A percentile compares a stretch with the other conserved stretches of the same genome.
Evolutionary conservation across 1,284 basidiomycete genomes (phyloP).

Genomic region (Tilletia indica): DNA sequence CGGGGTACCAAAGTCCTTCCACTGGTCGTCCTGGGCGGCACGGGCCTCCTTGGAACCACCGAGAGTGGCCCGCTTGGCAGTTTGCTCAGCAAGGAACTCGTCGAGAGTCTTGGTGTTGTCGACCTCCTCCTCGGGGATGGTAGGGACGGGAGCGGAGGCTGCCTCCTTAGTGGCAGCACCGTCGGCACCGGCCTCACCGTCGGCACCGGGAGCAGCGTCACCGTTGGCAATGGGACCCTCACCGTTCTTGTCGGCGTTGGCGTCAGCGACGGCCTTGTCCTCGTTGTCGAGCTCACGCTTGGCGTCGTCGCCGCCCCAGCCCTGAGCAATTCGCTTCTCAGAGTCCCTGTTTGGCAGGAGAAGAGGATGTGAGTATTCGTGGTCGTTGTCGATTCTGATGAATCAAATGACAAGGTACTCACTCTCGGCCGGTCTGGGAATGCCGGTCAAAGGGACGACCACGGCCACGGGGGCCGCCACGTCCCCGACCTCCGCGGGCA

Average conservation of each 20-base stretch:
- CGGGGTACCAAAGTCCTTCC: constrained; percentile 43
- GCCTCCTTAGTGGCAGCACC: constrained; percentile 57
- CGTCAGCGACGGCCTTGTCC: constrained; percentile 62
- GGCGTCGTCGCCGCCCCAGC: constrained; percentile 86
- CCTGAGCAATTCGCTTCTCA: constrained; percentile 85
- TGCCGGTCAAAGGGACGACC: constrained; percentile 76
- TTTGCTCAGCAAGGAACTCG: constrained; percentile 75
- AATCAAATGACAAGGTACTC: constrained; percentile 20
- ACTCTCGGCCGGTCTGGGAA: constrained; percentile 69
- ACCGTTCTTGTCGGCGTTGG: constrained; percentile 66
- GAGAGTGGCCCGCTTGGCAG: constrained; percentile 55
- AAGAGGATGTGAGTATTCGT: no score
- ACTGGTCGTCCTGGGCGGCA: constrained; percentile 38
- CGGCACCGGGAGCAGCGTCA: constrained; percentile 42
- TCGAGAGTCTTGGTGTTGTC: constrained; percentile 83
- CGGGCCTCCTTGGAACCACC: constrained; percentile 38
- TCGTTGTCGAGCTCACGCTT: constrained; percentile 74
- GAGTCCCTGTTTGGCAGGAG: constrained; percentile 66
- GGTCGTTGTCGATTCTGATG: no score
- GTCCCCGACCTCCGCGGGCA: constrained; percentile 60
- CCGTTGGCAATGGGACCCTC: constrained; percentile 66
- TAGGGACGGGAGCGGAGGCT: constrained; percentile 39
- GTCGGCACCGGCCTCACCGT: constrained; percentile 50
- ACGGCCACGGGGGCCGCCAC: constrained; percentile 60
- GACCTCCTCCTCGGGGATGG: constrained; percentile 72